These are phyloP conservation scores for Trametes hirsuta DNA, from an alignment of 1,284 basidiomycete species.

Conservation along the genomic window DNA sequence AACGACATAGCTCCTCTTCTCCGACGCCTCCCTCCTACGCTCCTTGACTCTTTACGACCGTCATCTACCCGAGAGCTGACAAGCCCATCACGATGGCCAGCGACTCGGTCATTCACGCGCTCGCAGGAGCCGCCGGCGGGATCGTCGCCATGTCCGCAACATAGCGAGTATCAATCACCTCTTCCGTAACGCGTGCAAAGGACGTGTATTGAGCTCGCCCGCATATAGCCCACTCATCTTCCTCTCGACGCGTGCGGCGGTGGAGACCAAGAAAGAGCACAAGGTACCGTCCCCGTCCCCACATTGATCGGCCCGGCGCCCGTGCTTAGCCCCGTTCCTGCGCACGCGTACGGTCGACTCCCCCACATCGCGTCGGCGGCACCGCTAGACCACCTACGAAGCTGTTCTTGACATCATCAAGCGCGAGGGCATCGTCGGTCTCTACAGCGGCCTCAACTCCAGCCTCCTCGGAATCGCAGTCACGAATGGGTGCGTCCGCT, in stretches of 20 bases:
- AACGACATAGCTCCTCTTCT: background rate
- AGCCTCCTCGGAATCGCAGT: constrained; percentile 91
- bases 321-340: background rate
- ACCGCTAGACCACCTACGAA: constrained; percentile 52
- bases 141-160: constrained; percentile 87
- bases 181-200: background rate
- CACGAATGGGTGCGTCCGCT: constrained; percentile 77
- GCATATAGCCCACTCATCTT: constrained; percentile 82
- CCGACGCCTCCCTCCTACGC: background rate
- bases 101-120: constrained; percentile 89
- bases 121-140: constrained; percentile 91
- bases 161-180: constrained; percentile 60
- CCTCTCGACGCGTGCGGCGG: constrained; percentile 91
- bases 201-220: background rate
- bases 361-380: too few species aligned
- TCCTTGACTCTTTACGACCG: background rate
- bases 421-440: constrained; percentile 82
- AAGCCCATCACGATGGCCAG: constrained; percentile 45
- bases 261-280: constrained; percentile 80
- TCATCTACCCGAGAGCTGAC: background rate
- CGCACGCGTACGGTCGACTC: background rate
- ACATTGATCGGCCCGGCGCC: background rate
- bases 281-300: constrained; percentile 51
- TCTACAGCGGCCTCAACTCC: constrained; percentile 90
- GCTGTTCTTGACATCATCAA: constrained; percentile 78